Evolutionary conservation across 495 filamentous ascomycete genomes (phyloP).

Genomic region (Paragyromitra xinjiangensis): DNA sequence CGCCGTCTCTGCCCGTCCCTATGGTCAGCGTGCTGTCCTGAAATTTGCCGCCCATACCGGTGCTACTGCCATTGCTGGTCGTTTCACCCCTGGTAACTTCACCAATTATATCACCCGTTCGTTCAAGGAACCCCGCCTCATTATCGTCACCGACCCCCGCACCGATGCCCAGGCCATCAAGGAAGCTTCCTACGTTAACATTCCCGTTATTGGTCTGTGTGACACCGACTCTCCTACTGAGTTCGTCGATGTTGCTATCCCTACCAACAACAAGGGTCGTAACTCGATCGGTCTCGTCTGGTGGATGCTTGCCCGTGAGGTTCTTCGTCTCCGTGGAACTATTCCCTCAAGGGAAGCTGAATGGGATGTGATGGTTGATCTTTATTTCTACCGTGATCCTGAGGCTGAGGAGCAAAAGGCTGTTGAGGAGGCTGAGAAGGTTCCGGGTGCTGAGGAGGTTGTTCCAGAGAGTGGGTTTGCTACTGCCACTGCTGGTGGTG

Average conservation of each 20-base stretch:
- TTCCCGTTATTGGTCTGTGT: conserved; percentile 98
- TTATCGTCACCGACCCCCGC: conserved; percentile 98
- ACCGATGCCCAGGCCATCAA: conserved; percentile 99
- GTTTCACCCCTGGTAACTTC: conserved; percentile 99
- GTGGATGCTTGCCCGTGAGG: conserved; percentile 99
- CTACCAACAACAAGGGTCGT: conserved; percentile 99
- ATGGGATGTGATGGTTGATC: conserved; percentile 99
- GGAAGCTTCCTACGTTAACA: conserved; percentile 99
- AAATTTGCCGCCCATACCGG: conserved; percentile 99
- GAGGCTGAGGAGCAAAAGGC: conserved; percentile 80
- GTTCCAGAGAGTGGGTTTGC: conserved; percentile 82
- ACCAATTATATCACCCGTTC: conserved; percentile 99
- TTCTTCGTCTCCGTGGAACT: conserved; percentile 96
- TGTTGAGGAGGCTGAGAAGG: conserved; percentile 67
- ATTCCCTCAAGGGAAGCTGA: conserved; percentile 91
- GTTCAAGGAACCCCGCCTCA: conserved; percentile 99
- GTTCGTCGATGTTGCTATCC: conserved; percentile 99
- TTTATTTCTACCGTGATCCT: conserved; percentile 99
- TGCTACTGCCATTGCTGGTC: conserved; percentile 96
- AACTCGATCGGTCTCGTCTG: conserved; percentile 97
- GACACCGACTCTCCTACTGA: conserved; percentile 99
- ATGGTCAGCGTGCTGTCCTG: conserved; percentile 98
- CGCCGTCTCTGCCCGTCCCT: conserved; percentile 98
- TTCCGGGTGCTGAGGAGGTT: conserved; percentile 83
- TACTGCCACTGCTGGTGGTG: conserved; percentile 63